Percentiles rank a stretch among this genome's conserved stretches.
phyloP scores from a whole-genome alignment of 768 basidiomycete genomes.

The Russula olivacea region DNA sequence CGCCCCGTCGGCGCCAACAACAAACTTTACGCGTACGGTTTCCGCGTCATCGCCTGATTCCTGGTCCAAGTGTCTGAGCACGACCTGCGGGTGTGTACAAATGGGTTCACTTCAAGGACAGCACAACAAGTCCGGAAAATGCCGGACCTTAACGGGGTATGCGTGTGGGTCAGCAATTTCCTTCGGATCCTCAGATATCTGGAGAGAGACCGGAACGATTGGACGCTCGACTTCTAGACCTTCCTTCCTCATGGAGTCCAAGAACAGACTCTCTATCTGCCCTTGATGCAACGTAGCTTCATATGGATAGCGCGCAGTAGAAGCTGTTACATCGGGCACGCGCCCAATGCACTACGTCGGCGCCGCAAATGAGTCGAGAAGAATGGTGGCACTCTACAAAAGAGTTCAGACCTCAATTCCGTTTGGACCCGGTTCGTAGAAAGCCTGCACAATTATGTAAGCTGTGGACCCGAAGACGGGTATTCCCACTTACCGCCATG shows the following conservation, averaged over 20 bases:
- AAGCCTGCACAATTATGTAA: constrained; percentile 43
- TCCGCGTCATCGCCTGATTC: constrained; percentile 41
- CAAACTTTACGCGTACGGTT: constrained; percentile 63
- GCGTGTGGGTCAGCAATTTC: constrained; percentile 27
- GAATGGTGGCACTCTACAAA: background rate
- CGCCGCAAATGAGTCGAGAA: background rate
- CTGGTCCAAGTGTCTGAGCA: constrained; percentile 39
- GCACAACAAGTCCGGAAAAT: background rate
- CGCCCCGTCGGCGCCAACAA: constrained; percentile 74
- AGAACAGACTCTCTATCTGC: constrained; percentile 47
- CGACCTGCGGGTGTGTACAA: constrained; percentile 37
- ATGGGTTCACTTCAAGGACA: background rate
- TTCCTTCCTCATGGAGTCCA: constrained; percentile 46
- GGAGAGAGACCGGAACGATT: constrained; percentile 43
- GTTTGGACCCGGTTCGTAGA: constrained; percentile 59
- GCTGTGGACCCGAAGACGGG: background rate
- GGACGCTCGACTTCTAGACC: constrained; percentile 49
- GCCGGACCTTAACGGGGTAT: constrained; percentile 33
- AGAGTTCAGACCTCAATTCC: constrained; percentile 50
- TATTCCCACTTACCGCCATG: constrained; percentile 45
- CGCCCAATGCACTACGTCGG: constrained; percentile 51
- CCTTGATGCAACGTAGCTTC: constrained; percentile 67
- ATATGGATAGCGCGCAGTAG: constrained; percentile 64
- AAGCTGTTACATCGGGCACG: constrained; percentile 54
- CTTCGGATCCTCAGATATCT: constrained; percentile 39